phyloP scores from a whole-genome alignment of 805 yeast species.

The Saccharomycopsis oosterbeekiorum region DNA sequence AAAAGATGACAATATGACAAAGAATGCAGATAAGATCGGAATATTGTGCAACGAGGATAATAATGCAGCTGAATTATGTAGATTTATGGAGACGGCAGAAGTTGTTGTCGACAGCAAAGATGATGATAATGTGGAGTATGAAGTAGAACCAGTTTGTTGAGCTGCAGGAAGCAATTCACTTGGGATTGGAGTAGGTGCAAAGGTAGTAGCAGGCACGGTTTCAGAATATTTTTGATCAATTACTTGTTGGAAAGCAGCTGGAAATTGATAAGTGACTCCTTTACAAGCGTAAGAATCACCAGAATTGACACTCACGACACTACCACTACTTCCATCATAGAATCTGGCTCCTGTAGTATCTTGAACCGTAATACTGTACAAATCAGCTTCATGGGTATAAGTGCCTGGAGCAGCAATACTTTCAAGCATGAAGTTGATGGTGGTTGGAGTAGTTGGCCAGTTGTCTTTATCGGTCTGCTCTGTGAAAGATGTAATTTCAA shows the following conservation, averaged over 20 bases:
- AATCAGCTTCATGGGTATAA: background rate
- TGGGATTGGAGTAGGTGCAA: background rate
- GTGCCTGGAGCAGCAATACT: background rate
- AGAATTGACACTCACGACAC: background rate
- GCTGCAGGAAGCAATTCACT: background rate
- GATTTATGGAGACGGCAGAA: background rate
- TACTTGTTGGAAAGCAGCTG: background rate
- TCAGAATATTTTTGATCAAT: background rate
- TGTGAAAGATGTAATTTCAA: conserved; percentile 1
- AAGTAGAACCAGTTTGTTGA: background rate
- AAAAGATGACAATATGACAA: background rate
- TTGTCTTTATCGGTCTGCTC: conserved; percentile 9
- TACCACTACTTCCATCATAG: conserved; percentile 1
- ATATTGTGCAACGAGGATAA: background rate
- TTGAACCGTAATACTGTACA: conserved; percentile 5
- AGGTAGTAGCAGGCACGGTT: background rate
- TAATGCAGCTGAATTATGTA: background rate
- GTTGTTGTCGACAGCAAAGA: background rate
- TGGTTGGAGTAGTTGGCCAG: conserved; percentile 18
- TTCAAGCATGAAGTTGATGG: conserved; percentile 16
- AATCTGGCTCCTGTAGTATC: conserved; percentile 14
- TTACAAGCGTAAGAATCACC: background rate
- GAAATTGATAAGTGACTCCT: background rate
- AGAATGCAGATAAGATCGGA: background rate
- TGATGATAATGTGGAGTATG: background rate